Conservation (phyloP, 768 basidiomycete species). For the Boletus subparvulus region DNA sequence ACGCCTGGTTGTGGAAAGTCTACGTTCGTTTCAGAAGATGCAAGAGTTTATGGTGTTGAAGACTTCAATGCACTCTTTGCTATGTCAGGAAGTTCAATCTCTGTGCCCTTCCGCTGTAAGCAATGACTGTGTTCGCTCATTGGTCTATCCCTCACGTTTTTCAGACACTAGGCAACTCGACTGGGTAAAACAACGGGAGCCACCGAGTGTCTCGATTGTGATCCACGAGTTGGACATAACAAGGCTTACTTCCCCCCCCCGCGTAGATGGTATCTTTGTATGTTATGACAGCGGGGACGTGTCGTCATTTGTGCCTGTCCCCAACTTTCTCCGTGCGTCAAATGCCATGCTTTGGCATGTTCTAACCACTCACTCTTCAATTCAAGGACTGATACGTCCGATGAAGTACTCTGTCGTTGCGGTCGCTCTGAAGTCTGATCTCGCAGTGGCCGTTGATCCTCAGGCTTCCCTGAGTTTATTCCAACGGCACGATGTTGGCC, state of each 20-base stretch:
- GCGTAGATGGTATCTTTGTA: slow-evolving; percentile 75
- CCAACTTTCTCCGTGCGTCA: slow-evolving; percentile 68
- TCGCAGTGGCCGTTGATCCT: slow-evolving; percentile 58
- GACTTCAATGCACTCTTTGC: slow-evolving; percentile 38
- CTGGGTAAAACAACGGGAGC: slow-evolving; percentile 40
- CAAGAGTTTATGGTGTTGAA: slow-evolving; percentile 58
- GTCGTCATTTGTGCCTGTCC: slow-evolving; percentile 64
- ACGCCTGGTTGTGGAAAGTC: slow-evolving; percentile 82
- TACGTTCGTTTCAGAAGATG: slow-evolving; percentile 72
- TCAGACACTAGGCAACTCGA: slow-evolving; percentile 35
- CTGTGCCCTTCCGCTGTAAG: slow-evolving; percentile 44
- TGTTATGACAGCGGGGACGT: slow-evolving; percentile 77
- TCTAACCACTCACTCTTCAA: slow-evolving; percentile 10
- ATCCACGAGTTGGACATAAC: slow-evolving; percentile 57
- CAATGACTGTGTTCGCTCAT: not conserved
- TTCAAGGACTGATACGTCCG: slow-evolving; percentile 55
- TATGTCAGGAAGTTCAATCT: slow-evolving; percentile 33
- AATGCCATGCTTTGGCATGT: not conserved
- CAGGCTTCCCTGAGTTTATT: slow-evolving; percentile 49
- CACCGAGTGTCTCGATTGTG: slow-evolving; percentile 45
- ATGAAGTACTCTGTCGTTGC: slow-evolving; percentile 67
- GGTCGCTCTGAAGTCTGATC: slow-evolving; percentile 85
- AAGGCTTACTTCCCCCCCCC: slow-evolving; percentile 55
- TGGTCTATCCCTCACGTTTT: slow-evolving; percentile 24
- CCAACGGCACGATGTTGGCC: slow-evolving; percentile 65